A percentile compares a stretch with the other conserved stretches of the same genome.
phyloP scores from a whole-genome alignment of 495 filamentous ascomycete species.

The Aspergillus cavernicola region DNA sequence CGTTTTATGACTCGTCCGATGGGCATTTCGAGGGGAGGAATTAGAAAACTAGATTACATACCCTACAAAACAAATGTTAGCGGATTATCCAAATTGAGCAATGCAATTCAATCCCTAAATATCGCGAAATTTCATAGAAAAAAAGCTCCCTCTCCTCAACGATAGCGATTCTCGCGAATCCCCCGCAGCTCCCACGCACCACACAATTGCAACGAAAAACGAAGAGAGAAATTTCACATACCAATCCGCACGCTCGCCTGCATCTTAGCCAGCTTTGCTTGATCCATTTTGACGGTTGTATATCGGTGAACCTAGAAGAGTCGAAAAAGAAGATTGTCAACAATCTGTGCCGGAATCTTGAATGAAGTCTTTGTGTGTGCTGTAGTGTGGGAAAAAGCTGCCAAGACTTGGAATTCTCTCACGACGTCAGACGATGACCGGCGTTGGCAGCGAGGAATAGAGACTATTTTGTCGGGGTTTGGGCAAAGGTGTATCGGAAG shows the following conservation, averaged over 20 bases:
- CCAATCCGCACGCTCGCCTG: conserved; percentile 55
- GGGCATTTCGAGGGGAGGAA: neutral
- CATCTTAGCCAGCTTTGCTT: conserved; percentile 55
- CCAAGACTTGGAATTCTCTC: conserved; percentile 10
- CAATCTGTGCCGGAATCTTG: conserved; percentile 11
- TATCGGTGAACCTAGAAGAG: conserved; percentile 19
- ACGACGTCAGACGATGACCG: conserved; percentile 12
- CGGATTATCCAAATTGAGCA: neutral
- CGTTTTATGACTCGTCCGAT: no score
- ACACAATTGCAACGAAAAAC: conserved; percentile 9
- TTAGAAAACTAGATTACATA: no score
- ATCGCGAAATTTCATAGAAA: no score
- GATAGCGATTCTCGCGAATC: neutral
- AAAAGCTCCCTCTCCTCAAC: no score
- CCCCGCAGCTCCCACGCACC: conserved; percentile 3
- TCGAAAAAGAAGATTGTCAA: conserved; percentile 5
- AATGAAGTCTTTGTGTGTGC: conserved; percentile 12
- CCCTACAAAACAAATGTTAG: neutral
- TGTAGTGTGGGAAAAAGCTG: conserved; percentile 14
- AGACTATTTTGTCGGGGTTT: neutral
- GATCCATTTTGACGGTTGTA: conserved; percentile 48
- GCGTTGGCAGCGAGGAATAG: neutral
- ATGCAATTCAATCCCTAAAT: neutral
- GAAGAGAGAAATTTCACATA: conserved; percentile 32
- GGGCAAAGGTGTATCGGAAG: no score